A percentile compares a stretch with the other conserved stretches of the same genome.
Conservation (phyloP, 345 rosid species). For the Hibiscus tridactylites region DNA sequence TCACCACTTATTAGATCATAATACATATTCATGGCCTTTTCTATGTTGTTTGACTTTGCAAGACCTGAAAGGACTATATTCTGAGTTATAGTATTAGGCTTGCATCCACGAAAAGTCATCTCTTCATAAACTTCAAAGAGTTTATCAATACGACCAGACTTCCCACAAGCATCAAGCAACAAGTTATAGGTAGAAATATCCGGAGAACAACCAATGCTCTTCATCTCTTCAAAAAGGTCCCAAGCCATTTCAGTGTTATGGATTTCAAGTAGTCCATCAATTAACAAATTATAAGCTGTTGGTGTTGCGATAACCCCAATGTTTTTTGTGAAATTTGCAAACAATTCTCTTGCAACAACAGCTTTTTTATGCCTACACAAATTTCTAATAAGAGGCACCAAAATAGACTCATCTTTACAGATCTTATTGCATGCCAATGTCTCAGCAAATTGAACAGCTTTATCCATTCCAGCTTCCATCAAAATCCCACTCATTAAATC, state of each 20-base stretch:
- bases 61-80: slow-evolving; percentile 71
- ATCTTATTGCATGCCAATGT: slow-evolving; percentile 38
- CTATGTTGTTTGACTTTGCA: slow-evolving; percentile 48
- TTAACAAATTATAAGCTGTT: slow-evolving; percentile 45
- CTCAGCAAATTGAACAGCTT: slow-evolving; percentile 54
- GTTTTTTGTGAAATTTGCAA: slow-evolving; percentile 49
- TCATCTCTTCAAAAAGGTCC: slow-evolving; percentile 46
- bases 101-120: slow-evolving; percentile 49
- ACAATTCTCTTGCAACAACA: slow-evolving; percentile 39
- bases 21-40: slow-evolving; percentile 60
- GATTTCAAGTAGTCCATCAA: slow-evolving; percentile 56
- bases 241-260: slow-evolving; percentile 37
- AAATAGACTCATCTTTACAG: slow-evolving; percentile 48
- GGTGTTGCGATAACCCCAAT: slow-evolving; percentile 44
- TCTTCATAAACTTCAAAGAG: slow-evolving; percentile 54
- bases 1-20: slow-evolving; percentile 64
- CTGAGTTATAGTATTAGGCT: slow-evolving; percentile 61
- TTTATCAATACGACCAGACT: slow-evolving; percentile 43
- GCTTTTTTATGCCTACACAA: slow-evolving; percentile 52
- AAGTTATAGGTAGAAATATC: slow-evolving; percentile 65
- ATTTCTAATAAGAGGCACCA: slow-evolving; percentile 56
- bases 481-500: slow-evolving; percentile 67
- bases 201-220: slow-evolving; percentile 50
- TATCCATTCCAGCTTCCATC: slow-evolving; percentile 49
- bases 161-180: slow-evolving; percentile 61